Evolutionary conservation across 768 basidiomycete genomes (phyloP).

Genomic region (Suillus luteus): DNA sequence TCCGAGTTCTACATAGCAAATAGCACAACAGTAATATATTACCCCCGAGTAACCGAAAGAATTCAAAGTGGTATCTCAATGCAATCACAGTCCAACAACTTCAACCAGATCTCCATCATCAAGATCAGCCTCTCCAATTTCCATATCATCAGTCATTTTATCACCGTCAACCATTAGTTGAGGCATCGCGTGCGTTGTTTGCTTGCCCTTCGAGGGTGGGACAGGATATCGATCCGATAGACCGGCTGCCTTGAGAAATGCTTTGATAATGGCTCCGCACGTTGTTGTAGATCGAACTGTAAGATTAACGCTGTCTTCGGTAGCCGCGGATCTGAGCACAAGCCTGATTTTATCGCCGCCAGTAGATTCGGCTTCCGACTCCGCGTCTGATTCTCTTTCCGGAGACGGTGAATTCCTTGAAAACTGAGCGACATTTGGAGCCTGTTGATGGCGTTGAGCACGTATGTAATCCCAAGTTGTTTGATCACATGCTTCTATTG

Average conservation of each 20-base stretch:
- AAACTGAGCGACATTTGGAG: slow-evolving; percentile 14
- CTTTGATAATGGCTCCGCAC: slow-evolving; percentile 73
- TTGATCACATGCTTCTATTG: slow-evolving; percentile 65
- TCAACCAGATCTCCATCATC: slow-evolving; percentile 85
- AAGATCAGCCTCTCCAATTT: slow-evolving; percentile 68
- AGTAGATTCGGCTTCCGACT: slow-evolving; percentile 39
- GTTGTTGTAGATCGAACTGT: slow-evolving; percentile 75
- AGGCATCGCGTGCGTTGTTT: slow-evolving; percentile 25
- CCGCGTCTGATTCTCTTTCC: slow-evolving; percentile 21
- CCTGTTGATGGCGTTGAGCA: slow-evolving; percentile 32
- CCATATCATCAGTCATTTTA: slow-evolving; percentile 55
- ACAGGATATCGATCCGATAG: slow-evolving; percentile 54
- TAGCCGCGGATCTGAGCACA: slow-evolving; percentile 56
- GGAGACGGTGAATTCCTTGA: slow-evolving; percentile 19
- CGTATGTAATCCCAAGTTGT: slow-evolving; percentile 65
- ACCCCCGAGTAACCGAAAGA: neutral
- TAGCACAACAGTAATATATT: slow-evolving; percentile 5
- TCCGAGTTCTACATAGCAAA: neutral
- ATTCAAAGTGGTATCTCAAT: neutral
- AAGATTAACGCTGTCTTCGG: slow-evolving; percentile 55
- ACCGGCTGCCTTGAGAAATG: slow-evolving; percentile 70
- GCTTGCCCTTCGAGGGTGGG: slow-evolving; percentile 36
- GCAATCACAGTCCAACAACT: slow-evolving; percentile 55
- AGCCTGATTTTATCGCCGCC: slow-evolving; percentile 61
- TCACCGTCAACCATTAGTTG: slow-evolving; percentile 71